Base-by-base conservation (phyloP, 1,139 yeast genomes). In the Yamadazyma atlantica region DNA sequence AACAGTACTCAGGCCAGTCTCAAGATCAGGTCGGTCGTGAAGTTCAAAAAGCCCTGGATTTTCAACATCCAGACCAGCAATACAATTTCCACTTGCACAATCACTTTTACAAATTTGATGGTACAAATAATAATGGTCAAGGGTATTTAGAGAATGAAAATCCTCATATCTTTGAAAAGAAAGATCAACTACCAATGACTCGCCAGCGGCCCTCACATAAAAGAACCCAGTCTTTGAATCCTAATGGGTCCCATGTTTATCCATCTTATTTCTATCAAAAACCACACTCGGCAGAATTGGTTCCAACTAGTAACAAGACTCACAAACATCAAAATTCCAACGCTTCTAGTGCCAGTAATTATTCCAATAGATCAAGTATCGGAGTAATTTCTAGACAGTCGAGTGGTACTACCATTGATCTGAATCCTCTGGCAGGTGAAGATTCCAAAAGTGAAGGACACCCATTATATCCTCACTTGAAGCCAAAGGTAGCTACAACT, bases 401-500 rank as follows among this genome's bases (percentile, higher is more conserved):
- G 2, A 42, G 44, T 26, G 28, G 33, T 13, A 27, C 30, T 12
- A 33, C 40, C 2, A 14, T 19, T 5, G 4, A 29, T 18, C 32
- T 29, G 32, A 28, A 6, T 16, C n/a, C 4, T 26, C 29, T 26
- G 29, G 13, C 15, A 10, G 40, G 35, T 11, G 29, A 35, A 2
- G 46, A 36, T 28, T 42, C 50, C 1, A 53, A 48, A 36, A n/a
- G n/a, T 8, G 16, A 28, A 4, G 30, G 21, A 16, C 16, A 28
- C n/a, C 13, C 21, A 16, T 28, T 8, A 4, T 28, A 28, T 28
- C 30, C 30, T 14, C 46, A 51, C 3, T 38, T 49, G 4, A 69
- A 64, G 41, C 77, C 74, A 1, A 55, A 64, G 35, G 58, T 73
- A 23, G 66, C 70, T 4, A 73, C 77, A n/a, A 65, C 69, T 1